Base-by-base conservation (phyloP, 1,139 yeast species). In the Yamadazyma pseudoaaseri region DNA sequence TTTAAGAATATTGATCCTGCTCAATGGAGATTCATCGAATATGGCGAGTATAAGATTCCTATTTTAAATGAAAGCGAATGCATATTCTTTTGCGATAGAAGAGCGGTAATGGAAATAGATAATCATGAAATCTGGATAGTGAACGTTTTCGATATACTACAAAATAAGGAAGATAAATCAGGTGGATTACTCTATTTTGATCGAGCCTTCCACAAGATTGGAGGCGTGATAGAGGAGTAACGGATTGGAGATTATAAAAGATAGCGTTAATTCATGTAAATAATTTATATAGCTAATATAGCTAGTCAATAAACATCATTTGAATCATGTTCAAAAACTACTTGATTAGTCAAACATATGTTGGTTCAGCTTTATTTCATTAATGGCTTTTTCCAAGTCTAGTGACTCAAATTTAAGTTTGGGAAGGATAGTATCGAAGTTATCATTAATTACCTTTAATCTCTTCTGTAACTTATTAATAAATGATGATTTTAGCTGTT, bases 111-210 rank as follows among this genome's bases (percentile, higher is more conserved):
- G 36, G 58, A 58, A 13, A 79, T 87, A 0, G 87, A 82, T 38
- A 86, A 82, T 46, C 96, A 89, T 56, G 96, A 87, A 53, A 79
- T 89, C 2, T 87, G 96, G 95, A 79, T 86, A 3, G 94, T 85
- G 3, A 68, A 71, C 38, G 86, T 83, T 2, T 54, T 70, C 23
- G 81, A 81, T 32, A 72, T 80, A 4, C 35, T 73, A 37, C 42
- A 44, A 5, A 48, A 49, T 14, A 33, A 41, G 3, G 26, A 31
- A 2, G 37, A 41, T 7, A 49, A 49, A 35, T 57, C 70, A 2
- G 87, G 87, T 3, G 87, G 87, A 0, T 53, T 84, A 29, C 50
- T 83, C n/a, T 83, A 81, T 47, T 81, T 73, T 53, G 70, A 81
- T 47, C 65, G 86, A 45, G 59, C 65, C 14, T 83, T 83, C 48